A percentile compares a stretch with the other conserved stretches of the same genome.
These are phyloP conservation scores for Pyricularia pennisetigena DNA, from an alignment of 2,329 filamentous ascomycete genomes.

Conservation along the genomic window DNA sequence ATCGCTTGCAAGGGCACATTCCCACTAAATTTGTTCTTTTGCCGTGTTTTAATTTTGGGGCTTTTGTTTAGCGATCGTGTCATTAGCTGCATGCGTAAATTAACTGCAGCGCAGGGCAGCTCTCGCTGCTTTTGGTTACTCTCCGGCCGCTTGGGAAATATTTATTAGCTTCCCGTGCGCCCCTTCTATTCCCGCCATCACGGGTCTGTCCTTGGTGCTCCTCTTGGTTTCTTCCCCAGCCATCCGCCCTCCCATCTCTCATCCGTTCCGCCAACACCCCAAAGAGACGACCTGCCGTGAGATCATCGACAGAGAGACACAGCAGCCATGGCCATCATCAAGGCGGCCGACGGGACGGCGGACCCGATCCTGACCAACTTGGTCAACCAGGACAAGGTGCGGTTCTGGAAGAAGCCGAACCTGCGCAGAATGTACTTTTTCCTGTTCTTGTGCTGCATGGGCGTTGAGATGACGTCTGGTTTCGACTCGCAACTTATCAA, in stretches of 20 bases:
- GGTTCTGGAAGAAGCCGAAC: conserved; percentile 14
- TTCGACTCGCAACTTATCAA: conserved; percentile 15
- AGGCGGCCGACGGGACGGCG: neutral
- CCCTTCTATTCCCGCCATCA: neutral
- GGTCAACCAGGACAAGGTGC: conserved; percentile 9
- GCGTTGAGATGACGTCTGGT: conserved; percentile 12
- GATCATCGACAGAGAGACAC: conserved; percentile 8
- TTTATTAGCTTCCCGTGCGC: neutral
- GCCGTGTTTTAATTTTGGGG: neutral
- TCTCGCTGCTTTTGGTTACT: neutral
- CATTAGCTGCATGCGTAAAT: neutral
- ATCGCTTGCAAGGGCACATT: neutral
- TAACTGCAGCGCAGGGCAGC: neutral
- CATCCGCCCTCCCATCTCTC: neutral
- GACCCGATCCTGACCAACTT: conserved; percentile 26
- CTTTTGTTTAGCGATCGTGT: neutral
- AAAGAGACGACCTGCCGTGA: neutral
- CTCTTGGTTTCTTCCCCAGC: neutral
- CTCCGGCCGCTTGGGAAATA: neutral
- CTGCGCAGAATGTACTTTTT: conserved; percentile 22
- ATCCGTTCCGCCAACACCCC: neutral
- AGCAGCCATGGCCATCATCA: conserved; percentile 16
- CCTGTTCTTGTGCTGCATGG: conserved; percentile 26
- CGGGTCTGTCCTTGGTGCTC: neutral
- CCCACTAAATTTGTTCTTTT: neutral